Conservation (phyloP, 108 stramenopile genomes). For the Mediolabrus comicus region DNA sequence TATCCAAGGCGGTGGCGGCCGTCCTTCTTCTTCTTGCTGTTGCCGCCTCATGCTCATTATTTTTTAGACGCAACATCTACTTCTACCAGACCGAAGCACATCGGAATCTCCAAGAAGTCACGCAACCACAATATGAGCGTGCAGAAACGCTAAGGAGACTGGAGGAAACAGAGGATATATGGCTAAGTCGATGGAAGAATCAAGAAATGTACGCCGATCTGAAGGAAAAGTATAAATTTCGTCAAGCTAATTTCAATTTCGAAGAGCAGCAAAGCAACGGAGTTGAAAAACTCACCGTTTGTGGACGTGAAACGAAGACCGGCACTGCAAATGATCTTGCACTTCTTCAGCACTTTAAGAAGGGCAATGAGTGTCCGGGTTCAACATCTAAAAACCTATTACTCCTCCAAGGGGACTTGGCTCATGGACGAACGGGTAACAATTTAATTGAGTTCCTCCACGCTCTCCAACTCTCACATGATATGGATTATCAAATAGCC, state of each 20-base stretch:
- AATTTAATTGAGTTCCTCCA: conserved; percentile 1
- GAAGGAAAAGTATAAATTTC: background rate
- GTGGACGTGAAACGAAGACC: conserved; percentile 4
- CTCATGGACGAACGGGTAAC: background rate
- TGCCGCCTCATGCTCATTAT: background rate
- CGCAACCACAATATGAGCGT: background rate
- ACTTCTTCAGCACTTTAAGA: background rate
- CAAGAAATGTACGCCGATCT: background rate
- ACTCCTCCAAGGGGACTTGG: background rate
- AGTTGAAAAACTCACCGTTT: background rate
- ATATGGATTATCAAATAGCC: background rate
- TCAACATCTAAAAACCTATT: background rate
- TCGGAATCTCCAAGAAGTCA: background rate
- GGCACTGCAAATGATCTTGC: conserved; percentile 6
- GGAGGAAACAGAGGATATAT: background rate
- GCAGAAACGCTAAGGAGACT: background rate
- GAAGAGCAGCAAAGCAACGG: background rate
- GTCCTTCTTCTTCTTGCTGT: background rate
- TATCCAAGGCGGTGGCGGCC: background rate
- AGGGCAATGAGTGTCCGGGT: background rate
- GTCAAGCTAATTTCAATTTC: too few species aligned
- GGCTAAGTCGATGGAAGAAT: background rate
- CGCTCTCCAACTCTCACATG: background rate
- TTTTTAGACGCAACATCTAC: too few species aligned
- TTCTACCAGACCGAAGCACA: too few species aligned